A percentile compares a stretch with the other conserved stretches of the same genome.
Evolutionary conservation across 78 protist genomes (phyloP).

Genomic region (Monocercomonoides exilis): DNA sequence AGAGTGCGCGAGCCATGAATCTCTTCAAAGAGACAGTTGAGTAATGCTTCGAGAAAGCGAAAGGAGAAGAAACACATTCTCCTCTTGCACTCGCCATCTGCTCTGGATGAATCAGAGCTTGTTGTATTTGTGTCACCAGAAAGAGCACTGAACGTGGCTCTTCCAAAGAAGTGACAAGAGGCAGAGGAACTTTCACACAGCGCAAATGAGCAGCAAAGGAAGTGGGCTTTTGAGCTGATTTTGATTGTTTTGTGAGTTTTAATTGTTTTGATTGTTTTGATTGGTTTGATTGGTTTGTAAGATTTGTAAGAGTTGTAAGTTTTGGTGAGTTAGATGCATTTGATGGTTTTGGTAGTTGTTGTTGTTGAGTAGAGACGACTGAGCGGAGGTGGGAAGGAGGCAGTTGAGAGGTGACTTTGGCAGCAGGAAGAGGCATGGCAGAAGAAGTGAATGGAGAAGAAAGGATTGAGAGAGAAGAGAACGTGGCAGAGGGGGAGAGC

Average conservation of each 20-base stretch:
- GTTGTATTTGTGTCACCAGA: not conserved
- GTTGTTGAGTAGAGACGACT: no score
- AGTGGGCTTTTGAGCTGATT: not conserved
- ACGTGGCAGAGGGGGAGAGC: no score
- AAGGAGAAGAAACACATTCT: not conserved
- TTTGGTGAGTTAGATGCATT: not conserved
- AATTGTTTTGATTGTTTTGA: not conserved
- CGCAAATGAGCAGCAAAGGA: not conserved
- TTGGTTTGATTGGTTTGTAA: not conserved
- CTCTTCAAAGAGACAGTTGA: no score
- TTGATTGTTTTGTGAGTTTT: not conserved
- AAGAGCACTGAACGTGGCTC: not conserved
- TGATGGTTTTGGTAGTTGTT: not conserved
- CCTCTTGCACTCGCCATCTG: not conserved
- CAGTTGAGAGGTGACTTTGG: not conserved
- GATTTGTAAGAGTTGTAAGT: slow-evolving; percentile 11
- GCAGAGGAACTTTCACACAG: no score
- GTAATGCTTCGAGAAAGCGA: no score
- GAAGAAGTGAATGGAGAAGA: not conserved
- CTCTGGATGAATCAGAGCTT: not conserved
- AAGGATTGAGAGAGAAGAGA: not conserved
- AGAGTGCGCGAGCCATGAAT: no score
- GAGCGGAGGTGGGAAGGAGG: no score
- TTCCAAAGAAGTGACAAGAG: not conserved
- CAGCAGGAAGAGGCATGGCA: not conserved